phyloP scores from a whole-genome alignment of 208 protist genomes.

The Trichomonas vaginalis region DNA sequence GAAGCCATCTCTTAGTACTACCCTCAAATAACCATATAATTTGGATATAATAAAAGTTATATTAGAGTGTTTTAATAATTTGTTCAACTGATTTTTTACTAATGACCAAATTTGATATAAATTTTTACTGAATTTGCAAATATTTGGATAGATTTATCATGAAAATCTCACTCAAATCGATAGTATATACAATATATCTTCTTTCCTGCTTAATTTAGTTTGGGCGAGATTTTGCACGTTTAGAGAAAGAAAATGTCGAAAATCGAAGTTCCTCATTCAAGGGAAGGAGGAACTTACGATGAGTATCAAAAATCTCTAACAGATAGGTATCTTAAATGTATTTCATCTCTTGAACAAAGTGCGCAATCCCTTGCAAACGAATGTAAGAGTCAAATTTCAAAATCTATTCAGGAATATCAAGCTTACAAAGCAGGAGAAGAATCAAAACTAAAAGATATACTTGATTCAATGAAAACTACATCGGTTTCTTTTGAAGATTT shows the following conservation, averaged over 20 bases:
- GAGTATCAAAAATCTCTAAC: not conserved
- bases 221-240: too few species aligned
- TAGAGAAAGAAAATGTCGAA: not conserved
- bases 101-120: too few species aligned
- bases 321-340: not conserved
- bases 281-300: not conserved
- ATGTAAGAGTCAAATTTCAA: not conserved
- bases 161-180: too few species aligned
- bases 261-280: not conserved
- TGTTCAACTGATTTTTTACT: too few species aligned
- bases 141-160: too few species aligned
- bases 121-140: too few species aligned
- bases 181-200: too few species aligned
- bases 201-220: too few species aligned
- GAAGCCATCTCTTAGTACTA: too few species aligned
- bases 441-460: not conserved
- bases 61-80: too few species aligned
- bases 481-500: constrained; percentile 2
- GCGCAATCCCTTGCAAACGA: not conserved
- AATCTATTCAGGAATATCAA: not conserved
- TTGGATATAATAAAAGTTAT: too few species aligned
- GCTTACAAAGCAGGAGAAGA: not conserved
- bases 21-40: too few species aligned
- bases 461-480: not conserved
- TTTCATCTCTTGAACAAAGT: not conserved